Evolutionary conservation across 352 stramenopile genomes (phyloP).

Genomic region (Globisporangium nunn): DNA sequence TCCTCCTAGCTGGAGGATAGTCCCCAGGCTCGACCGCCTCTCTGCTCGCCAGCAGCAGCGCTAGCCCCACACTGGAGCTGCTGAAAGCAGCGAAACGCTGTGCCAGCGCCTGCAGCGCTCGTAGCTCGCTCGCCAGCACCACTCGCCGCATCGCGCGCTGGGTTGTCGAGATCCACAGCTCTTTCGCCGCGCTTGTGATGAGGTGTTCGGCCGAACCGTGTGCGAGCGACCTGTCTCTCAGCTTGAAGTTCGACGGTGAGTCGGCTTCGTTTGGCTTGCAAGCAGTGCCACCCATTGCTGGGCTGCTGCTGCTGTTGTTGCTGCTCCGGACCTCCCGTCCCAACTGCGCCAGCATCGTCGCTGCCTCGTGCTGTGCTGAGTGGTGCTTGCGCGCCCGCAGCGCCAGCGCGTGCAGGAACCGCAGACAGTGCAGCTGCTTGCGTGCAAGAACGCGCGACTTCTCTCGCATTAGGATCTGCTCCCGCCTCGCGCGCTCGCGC

Average conservation of each 20-base stretch:
- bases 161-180: not conserved
- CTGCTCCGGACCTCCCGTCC: not conserved
- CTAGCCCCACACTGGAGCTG: not conserved
- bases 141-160: not conserved
- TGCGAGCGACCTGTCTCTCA: not conserved
- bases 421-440: conserved; percentile 14
- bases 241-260: not conserved
- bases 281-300: too few relatives aligned
- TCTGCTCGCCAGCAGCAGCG: not conserved
- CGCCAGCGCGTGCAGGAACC: conserved; percentile 3
- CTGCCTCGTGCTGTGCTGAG: conserved; percentile 3
- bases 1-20: too few relatives aligned
- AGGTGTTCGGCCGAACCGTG: not conserved
- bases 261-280: not conserved
- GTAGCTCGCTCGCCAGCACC: not conserved
- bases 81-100: not conserved
- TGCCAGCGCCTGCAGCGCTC: not conserved
- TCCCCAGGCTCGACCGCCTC: not conserved
- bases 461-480: conserved; percentile 8
- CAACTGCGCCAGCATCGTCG: not conserved
- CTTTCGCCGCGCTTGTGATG: not conserved
- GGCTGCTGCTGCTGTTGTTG: not conserved
- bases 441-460: conserved; percentile 12
- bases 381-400: conserved; percentile 9
- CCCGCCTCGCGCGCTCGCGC: conserved; percentile 5